Evolutionary conservation across 208 protist genomes (phyloP).

Genomic region (Leishmania martiniquensis): DNA sequence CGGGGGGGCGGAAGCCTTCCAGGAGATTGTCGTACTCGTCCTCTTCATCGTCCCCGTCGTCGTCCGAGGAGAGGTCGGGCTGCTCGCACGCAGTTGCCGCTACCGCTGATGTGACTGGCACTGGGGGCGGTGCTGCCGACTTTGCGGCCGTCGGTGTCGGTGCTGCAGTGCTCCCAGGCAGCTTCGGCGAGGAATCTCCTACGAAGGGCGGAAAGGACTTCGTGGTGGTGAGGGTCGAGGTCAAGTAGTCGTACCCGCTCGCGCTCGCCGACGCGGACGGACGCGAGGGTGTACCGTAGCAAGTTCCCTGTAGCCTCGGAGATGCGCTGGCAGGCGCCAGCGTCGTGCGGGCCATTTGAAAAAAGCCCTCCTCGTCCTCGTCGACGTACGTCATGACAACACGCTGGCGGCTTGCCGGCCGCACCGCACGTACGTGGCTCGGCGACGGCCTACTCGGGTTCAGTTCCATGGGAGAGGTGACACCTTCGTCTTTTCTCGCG

Average conservation of each 20-base stretch:
- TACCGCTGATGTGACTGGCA: background rate
- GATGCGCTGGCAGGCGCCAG: background rate
- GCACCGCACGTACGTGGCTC: background rate
- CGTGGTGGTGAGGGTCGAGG: background rate
- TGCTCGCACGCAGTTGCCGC: background rate
- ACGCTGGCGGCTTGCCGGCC: conserved; percentile 13
- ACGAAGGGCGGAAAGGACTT: background rate
- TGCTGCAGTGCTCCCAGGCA: background rate
- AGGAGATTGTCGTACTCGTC: conserved; percentile 39
- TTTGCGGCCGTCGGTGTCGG: background rate
- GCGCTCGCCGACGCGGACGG: background rate
- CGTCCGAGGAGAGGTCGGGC: conserved; percentile 18
- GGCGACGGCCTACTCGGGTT: background rate
- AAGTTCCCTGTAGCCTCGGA: background rate
- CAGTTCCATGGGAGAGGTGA: background rate
- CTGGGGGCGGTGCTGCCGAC: background rate
- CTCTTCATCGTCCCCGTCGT: conserved; percentile 15
- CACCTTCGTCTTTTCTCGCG: background rate
- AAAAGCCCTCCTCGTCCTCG: conserved; percentile 34
- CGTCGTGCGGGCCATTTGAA: background rate
- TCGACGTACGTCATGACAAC: conserved; percentile 23
- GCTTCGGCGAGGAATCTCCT: background rate
- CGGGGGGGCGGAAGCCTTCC: conserved; percentile 45
- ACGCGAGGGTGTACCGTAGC: background rate
- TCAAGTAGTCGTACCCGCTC: background rate